phyloP scores from a whole-genome alignment of 2,329 filamentous ascomycete species.

The Chrysosporium keratinophilum region DNA sequence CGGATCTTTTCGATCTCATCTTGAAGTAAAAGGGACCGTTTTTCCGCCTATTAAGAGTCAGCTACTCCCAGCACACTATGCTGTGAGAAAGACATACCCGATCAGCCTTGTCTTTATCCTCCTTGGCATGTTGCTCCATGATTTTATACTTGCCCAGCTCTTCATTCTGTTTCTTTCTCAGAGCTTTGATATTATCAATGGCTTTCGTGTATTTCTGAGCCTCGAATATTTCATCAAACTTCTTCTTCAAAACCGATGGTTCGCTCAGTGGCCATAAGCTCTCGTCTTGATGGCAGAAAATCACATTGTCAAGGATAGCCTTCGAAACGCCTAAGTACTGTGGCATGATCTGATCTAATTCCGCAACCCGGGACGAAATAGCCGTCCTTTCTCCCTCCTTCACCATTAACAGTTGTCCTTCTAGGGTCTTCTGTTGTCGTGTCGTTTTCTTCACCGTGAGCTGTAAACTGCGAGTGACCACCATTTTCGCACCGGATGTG shows the following conservation, averaged over 20 bases:
- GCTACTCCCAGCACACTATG: not conserved
- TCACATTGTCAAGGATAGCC: constrained; percentile 84
- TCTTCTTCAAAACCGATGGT: constrained; percentile 73
- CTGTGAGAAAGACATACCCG: constrained; percentile 33
- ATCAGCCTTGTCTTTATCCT: constrained; percentile 75
- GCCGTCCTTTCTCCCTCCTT: constrained; percentile 70
- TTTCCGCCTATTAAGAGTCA: constrained; percentile 42
- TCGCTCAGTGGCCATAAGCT: constrained; percentile 95
- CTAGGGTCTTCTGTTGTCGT: constrained; percentile 70
- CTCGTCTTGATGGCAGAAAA: constrained; percentile 98
- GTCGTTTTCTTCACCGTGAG: constrained; percentile 75
- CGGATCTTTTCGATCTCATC: constrained; percentile 50
- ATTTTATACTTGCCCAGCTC: constrained; percentile 63
- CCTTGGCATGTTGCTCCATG: constrained; percentile 65
- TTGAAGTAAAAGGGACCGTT: constrained; percentile 53
- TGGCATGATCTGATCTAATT: constrained; percentile 75
- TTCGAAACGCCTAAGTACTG: constrained; percentile 79
- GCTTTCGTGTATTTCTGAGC: constrained; percentile 94
- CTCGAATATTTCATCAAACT: constrained; percentile 96
- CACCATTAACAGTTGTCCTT: constrained; percentile 63
- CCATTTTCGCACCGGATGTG: constrained; percentile 67
- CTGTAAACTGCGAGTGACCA: constrained; percentile 73
- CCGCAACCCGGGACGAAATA: constrained; percentile 67
- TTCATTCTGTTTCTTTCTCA: constrained; percentile 72
- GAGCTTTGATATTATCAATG: constrained; percentile 82